Base-by-base conservation (phyloP, 495 filamentous ascomycete genomes). In the Aspergillus incahuasiensis region DNA sequence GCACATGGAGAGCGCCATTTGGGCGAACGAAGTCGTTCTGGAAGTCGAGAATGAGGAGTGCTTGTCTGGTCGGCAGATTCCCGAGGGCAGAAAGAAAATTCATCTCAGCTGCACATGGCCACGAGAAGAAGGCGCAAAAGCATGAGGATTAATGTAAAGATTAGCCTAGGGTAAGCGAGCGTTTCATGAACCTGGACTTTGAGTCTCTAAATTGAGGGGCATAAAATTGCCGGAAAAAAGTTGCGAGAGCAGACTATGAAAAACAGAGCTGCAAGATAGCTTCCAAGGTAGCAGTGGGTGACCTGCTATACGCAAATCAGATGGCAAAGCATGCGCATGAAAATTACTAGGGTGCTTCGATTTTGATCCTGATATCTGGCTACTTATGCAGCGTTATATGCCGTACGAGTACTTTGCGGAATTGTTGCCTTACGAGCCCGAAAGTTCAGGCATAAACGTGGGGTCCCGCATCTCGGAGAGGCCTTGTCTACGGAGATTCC, bases 1-100 rank as follows among this genome's bases (percentile, higher is more conserved):
- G 75, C 40, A 90, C 80, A 34, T 85, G 79, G 32, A 96, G 74
- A 39, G 84, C 82, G 30, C 88, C 90, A 35, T 82, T 79, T 1
- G 82, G 69, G 24, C 82, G 80, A 42, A 95, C 68, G 63, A 97
- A 95, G 69, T 97, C 94, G 66, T 96, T 95, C 59, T 97, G 94
- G 20, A 96, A 80, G 64, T 95, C 92, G 49, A 97, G 75, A 13
- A 96, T 68, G 21, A 98, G 74, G 38, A 98, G 71, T 0, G 91
- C 94, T 73, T 91, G 88, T 47, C 90, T 83, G 11, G 91, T 94
- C 52, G 83, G 81, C 21, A 79, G 48, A 56, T 68, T 62, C 43
- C 63, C 66, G 48, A 74, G 63, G 48, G 58, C 59, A 35, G 70
- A 63, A 55, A 76, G 61, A 64, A 67, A 60, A 61, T 59, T 74